phyloP scores from a whole-genome alignment of 306 rosid species.

The Trifolium fragiferum region DNA sequence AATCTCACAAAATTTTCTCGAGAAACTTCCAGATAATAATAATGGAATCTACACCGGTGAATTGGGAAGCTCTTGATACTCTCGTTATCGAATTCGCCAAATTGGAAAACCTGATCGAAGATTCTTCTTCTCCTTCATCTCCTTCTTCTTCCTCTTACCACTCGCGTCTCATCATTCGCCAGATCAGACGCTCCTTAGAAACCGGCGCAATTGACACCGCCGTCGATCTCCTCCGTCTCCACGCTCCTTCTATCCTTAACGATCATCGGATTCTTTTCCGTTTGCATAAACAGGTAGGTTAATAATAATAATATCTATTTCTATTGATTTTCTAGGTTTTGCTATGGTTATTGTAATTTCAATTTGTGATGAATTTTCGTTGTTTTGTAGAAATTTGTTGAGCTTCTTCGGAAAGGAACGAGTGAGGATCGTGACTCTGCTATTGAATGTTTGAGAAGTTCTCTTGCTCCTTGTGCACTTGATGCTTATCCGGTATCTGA shows the following conservation, averaged over 20 bases:
- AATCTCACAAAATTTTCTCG: conserved; percentile 29
- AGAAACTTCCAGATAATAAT: conserved; percentile 5
- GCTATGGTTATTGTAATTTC: background rate
- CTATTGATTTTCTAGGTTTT: background rate
- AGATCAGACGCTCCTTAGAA: conserved; percentile 77
- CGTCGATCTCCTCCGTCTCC: conserved; percentile 72
- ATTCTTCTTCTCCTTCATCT: conserved; percentile 45
- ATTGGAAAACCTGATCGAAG: conserved; percentile 86
- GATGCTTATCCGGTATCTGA: conserved; percentile 89
- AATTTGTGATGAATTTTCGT: background rate
- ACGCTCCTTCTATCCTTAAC: conserved; percentile 83
- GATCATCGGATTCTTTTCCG: conserved; percentile 92
- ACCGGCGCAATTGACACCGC: conserved; percentile 74
- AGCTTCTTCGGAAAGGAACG: conserved; percentile 89
- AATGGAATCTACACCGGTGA: conserved; percentile 84
- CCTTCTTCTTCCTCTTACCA: conserved; percentile 81
- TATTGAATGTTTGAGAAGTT: conserved; percentile 74
- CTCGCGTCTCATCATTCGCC: conserved; percentile 78
- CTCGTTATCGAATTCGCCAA: conserved; percentile 86
- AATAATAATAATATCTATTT: background rate
- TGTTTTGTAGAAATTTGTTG: conserved; percentile 79
- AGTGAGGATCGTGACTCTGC: conserved; percentile 82
- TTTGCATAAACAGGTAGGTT: conserved; percentile 84
- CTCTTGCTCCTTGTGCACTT: conserved; percentile 98
- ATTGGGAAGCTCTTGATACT: conserved; percentile 93